Conservation (phyloP, 2,329 filamentous ascomycete genomes). For the Penicillium glabrum region DNA sequence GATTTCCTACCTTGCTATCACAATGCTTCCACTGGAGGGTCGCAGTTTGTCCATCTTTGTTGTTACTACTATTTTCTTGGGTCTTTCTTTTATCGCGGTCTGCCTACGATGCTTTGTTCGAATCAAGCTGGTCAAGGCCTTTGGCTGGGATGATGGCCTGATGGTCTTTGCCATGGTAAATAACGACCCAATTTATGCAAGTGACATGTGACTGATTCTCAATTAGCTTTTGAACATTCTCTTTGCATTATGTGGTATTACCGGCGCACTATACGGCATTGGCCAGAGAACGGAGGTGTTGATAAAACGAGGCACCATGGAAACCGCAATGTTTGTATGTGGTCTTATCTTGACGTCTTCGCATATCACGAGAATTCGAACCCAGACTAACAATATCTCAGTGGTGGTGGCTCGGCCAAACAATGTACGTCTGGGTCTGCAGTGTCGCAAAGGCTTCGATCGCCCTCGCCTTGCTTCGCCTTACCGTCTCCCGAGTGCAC, state of each 20-base stretch:
- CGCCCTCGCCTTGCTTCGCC: slow-evolving; percentile 54
- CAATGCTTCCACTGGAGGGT: slow-evolving; percentile 32
- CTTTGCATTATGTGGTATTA: slow-evolving; percentile 38
- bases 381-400: slow-evolving; percentile 10
- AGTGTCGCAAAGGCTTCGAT: slow-evolving; percentile 54
- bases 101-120: slow-evolving; percentile 39
- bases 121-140: slow-evolving; percentile 33
- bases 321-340: slow-evolving; percentile 37
- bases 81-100: slow-evolving; percentile 33
- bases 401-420: slow-evolving; percentile 58
- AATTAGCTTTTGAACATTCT: slow-evolving; percentile 31
- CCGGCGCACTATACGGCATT: slow-evolving; percentile 34
- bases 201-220: not conserved
- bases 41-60: slow-evolving; percentile 35
- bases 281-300: slow-evolving; percentile 23
- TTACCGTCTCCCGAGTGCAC: slow-evolving; percentile 38
- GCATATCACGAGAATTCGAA: not conserved
- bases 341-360: not conserved
- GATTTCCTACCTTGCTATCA: slow-evolving; percentile 8
- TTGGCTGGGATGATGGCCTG: slow-evolving; percentile 40
- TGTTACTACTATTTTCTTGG: slow-evolving; percentile 32
- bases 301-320: slow-evolving; percentile 19
- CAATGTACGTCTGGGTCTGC: slow-evolving; percentile 53
- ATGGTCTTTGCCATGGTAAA: slow-evolving; percentile 40
- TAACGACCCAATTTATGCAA: not conserved